Base-by-base conservation (phyloP, 2,329 filamentous ascomycete species). In the Gyromitra esculenta region DNA sequence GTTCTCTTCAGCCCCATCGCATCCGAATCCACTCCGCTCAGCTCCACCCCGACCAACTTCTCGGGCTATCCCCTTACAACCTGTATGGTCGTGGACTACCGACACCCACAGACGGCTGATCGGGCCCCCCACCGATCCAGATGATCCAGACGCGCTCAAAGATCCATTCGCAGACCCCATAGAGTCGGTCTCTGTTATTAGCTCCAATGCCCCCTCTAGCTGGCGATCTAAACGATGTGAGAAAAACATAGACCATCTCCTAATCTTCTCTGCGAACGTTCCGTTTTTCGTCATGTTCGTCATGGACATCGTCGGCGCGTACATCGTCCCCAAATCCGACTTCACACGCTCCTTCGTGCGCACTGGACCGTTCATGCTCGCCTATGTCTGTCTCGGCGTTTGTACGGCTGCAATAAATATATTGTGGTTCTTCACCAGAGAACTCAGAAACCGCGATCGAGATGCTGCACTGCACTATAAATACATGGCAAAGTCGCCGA, bases 281-380 rank as follows among this genome's bases (percentile, higher is more conserved):
- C 52, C 52, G 6, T 66, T 66, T 13, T 1, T 73, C 39, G 1
- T 50, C 8, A 18, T 66, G 7, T 66, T 43, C 41, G 15, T 48
- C 11, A 73, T 73, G 50, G 60, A 73, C 6, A 66, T 60, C 13
- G 5, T 64, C 39, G 60, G 60, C 4, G 50, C 70, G 3, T 31
- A 66, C 62, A 15, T 65, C 3, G 25, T 73, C 25, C 41, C 62
- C 9, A 21, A 35, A 4, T 59, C 60, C n/a, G 25, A 21, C 11
- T 66, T 50, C 60, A 60, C 59, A 39, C 52, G 62, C 6, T 35
- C 13, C 13, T 31, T 73, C 6, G n/a, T 73, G 9, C 39, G 18
- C 7, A 45, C 9, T 7, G 1, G 3, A 2, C 0, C 3, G 1
- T 41, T 57, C n/a, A 0, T 4, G 11, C 1, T 37, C 2, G 6